phyloP scores from a whole-genome alignment of 1,139 yeast species.

The Candida dubliniensis region DNA sequence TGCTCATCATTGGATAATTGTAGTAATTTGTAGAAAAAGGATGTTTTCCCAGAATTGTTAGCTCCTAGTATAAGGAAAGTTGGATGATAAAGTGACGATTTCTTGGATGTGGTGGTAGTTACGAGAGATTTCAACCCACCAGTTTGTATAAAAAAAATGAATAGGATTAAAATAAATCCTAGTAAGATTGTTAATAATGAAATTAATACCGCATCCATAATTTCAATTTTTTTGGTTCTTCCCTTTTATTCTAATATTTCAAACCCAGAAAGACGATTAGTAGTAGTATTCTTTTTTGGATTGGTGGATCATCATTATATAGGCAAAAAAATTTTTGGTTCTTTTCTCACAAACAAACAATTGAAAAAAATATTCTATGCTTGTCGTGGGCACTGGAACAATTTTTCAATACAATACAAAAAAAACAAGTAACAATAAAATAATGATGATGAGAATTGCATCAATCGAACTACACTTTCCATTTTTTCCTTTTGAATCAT shows the following conservation, averaged over 20 bases:
- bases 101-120: constrained; percentile 10
- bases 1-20: background rate
- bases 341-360: no score
- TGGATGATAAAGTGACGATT: constrained; percentile 31
- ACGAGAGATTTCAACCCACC: constrained; percentile 22
- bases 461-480: no score
- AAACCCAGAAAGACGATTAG: background rate
- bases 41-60: constrained; percentile 73
- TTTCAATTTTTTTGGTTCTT: background rate
- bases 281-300: no score
- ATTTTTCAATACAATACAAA: no score
- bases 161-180: constrained; percentile 26
- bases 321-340: no score
- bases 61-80: constrained; percentile 74
- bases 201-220: constrained; percentile 29
- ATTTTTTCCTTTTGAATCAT: no score
- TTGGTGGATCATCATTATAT: no score
- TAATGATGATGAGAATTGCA: no score
- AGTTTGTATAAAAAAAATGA: constrained; percentile 25
- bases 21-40: constrained; percentile 46
- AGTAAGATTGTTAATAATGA: constrained; percentile 22
- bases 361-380: no score
- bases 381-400: no score
- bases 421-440: no score
- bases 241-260: background rate